Evolutionary conservation across 2,329 filamentous ascomycete genomes (phyloP).

Genomic region (Sporothrix brunneoviolacea): DNA sequence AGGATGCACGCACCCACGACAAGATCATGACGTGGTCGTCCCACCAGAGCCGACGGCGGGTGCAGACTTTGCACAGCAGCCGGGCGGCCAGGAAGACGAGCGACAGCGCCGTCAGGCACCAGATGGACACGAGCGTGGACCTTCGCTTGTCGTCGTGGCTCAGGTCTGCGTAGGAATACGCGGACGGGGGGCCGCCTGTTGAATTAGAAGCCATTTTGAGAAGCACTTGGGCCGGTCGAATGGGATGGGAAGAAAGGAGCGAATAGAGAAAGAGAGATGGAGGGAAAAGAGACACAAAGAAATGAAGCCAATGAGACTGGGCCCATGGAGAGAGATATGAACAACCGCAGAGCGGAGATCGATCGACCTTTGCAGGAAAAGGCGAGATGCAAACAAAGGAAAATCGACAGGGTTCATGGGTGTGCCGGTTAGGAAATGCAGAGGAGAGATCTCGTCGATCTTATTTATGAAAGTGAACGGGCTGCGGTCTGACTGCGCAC

Average conservation of each 20-base stretch:
- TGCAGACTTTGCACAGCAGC: slow-evolving; percentile 20
- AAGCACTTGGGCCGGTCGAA: too few relatives aligned
- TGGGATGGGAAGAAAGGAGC: background rate
- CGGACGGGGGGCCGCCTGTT: background rate
- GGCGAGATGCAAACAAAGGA: background rate
- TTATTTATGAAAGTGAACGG: slow-evolving; percentile 3
- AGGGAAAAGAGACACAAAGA: background rate
- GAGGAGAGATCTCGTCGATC: background rate
- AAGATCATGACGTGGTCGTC: slow-evolving; percentile 23
- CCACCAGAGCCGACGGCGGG: slow-evolving; percentile 23
- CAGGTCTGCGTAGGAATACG: background rate
- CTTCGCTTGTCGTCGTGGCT: slow-evolving; percentile 8
- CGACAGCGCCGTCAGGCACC: slow-evolving; percentile 18
- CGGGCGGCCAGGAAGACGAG: slow-evolving; percentile 20
- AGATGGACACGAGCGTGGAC: slow-evolving; percentile 15
- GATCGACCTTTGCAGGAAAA: too few relatives aligned
- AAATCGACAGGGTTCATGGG: background rate
- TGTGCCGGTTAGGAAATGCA: too few relatives aligned
- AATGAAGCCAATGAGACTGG: background rate
- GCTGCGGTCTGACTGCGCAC: too few relatives aligned
- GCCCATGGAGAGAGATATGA: background rate
- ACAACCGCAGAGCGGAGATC: background rate
- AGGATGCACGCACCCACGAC: slow-evolving; percentile 17
- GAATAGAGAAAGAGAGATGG: background rate
- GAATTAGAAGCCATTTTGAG: background rate